Evolutionary conservation across 176 grass and related monocot genomes (phyloP).

Genomic region (Avena eriantha): DNA sequence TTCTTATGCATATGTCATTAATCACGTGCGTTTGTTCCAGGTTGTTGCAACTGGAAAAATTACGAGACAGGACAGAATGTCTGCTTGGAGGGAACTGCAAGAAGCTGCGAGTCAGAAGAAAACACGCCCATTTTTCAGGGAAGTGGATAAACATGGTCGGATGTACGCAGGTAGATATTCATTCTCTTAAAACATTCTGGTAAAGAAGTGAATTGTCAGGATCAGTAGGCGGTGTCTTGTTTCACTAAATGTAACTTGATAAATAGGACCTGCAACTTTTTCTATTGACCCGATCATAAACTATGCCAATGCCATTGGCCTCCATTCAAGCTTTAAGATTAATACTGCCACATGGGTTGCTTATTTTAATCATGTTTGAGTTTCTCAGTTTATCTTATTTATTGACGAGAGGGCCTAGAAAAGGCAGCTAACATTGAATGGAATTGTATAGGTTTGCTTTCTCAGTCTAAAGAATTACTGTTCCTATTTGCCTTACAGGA

Average conservation of each 20-base stretch:
- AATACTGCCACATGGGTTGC: neutral
- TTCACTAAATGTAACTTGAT: slow-evolving; percentile 33
- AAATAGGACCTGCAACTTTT: neutral
- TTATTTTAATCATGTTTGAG: slow-evolving; percentile 19
- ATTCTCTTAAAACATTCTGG: slow-evolving; percentile 37
- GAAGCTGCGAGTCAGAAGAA: slow-evolving; percentile 72
- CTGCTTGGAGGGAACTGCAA: slow-evolving; percentile 78
- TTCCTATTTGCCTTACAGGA: slow-evolving; percentile 51
- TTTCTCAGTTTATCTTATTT: neutral
- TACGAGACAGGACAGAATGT: slow-evolving; percentile 67
- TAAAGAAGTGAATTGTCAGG: slow-evolving; percentile 11
- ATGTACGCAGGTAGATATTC: slow-evolving; percentile 93
- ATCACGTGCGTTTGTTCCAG: slow-evolving; percentile 49
- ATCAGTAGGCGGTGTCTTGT: slow-evolving; percentile 13
- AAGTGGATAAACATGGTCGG: slow-evolving; percentile 64
- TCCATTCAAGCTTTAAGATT: slow-evolving; percentile 8
- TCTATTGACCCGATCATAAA: slow-evolving; percentile 3
- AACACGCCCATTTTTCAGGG: slow-evolving; percentile 84
- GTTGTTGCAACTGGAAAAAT: slow-evolving; percentile 82
- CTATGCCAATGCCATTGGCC: slow-evolving; percentile 29
- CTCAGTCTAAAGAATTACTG: slow-evolving; percentile 9
- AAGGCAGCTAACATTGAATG: slow-evolving; percentile 2
- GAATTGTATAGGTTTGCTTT: slow-evolving; percentile 14
- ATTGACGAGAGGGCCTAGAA: neutral
- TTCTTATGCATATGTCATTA: slow-evolving; percentile 24